These are phyloP conservation scores for Saccharomycopsis javanensis DNA, from an alignment of 805 yeast genomes.

Conservation along the genomic window DNA sequence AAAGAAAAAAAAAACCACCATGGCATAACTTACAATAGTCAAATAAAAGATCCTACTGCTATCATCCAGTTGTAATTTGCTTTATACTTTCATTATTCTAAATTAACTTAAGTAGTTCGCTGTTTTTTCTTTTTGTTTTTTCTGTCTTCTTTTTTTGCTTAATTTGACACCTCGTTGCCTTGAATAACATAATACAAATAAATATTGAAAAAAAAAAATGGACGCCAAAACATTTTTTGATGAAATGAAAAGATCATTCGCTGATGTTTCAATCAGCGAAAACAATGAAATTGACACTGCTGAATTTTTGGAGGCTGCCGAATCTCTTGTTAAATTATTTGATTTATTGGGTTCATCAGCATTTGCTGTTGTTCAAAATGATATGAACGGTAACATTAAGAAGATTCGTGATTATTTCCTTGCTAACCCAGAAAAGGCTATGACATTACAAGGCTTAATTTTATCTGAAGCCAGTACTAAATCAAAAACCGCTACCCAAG, in stretches of 20 bases:
- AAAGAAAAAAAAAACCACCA: neutral
- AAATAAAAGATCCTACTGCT: no score
- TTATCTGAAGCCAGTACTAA: slow-evolving; percentile 57
- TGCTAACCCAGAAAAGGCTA: slow-evolving; percentile 50
- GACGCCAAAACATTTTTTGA: slow-evolving; percentile 62
- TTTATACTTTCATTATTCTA: no score
- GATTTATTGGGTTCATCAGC: slow-evolving; percentile 81
- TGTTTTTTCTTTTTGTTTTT: no score
- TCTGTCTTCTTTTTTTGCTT: neutral
- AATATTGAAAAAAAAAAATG: slow-evolving; percentile 25
- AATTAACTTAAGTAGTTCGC: no score
- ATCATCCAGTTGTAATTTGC: no score
- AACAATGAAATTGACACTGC: slow-evolving; percentile 61
- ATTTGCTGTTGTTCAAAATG: slow-evolving; percentile 74
- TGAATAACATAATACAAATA: neutral
- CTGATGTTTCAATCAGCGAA: slow-evolving; percentile 55
- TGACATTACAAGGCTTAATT: slow-evolving; percentile 72
- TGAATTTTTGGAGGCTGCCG: slow-evolving; percentile 74
- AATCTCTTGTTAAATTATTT: slow-evolving; percentile 71
- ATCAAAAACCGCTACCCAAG: slow-evolving; percentile 78
- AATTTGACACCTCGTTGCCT: no score
- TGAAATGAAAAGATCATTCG: slow-evolving; percentile 62
- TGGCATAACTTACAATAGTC: no score
- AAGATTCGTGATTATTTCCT: slow-evolving; percentile 62
- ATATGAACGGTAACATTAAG: slow-evolving; percentile 77